Evolutionary conservation across 192 early-diverging fungal genomes (phyloP).

Genomic region (Backusella parvicylindrica): DNA sequence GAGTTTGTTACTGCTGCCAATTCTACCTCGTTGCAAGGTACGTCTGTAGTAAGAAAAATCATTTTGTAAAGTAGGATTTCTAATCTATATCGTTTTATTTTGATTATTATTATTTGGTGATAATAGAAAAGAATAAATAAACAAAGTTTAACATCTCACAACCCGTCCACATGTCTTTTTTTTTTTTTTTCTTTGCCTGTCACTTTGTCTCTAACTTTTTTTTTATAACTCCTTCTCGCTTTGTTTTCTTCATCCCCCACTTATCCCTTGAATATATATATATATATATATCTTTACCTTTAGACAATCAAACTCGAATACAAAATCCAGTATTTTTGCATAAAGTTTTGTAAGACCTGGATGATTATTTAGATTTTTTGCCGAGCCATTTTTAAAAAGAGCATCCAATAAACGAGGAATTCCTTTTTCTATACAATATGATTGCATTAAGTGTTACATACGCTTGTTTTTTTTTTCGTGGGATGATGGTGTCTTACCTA

Average conservation of each 20-base stretch:
- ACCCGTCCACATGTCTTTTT: too few species aligned
- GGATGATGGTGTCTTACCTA: constrained; percentile 45
- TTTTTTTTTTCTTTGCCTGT: too few species aligned
- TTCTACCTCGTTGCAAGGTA: constrained; percentile 67
- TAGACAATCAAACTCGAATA: constrained; percentile 86
- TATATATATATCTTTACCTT: constrained; percentile 71
- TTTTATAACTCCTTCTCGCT: too few species aligned
- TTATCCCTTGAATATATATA: too few species aligned
- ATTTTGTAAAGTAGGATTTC: constrained; percentile 66
- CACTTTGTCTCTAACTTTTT: too few species aligned
- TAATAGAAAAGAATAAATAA: too few species aligned
- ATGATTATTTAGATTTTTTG: constrained; percentile 57
- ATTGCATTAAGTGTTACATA: too few species aligned
- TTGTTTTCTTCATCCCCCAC: too few species aligned
- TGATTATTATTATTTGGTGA: too few species aligned
- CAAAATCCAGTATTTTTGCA: constrained; percentile 80
- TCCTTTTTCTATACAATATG: constrained; percentile 41
- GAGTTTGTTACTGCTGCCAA: background rate
- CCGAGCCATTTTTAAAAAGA: constrained; percentile 57
- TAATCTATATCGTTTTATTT: too few species aligned
- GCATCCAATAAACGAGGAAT: constrained; percentile 59
- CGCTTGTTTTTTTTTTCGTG: background rate
- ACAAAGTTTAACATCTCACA: too few species aligned
- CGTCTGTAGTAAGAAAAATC: constrained; percentile 96
- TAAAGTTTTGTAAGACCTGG: constrained; percentile 76